Evolutionary conservation across 352 stramenopile species (phyloP).

Genomic region (Phytophthora cajani): DNA sequence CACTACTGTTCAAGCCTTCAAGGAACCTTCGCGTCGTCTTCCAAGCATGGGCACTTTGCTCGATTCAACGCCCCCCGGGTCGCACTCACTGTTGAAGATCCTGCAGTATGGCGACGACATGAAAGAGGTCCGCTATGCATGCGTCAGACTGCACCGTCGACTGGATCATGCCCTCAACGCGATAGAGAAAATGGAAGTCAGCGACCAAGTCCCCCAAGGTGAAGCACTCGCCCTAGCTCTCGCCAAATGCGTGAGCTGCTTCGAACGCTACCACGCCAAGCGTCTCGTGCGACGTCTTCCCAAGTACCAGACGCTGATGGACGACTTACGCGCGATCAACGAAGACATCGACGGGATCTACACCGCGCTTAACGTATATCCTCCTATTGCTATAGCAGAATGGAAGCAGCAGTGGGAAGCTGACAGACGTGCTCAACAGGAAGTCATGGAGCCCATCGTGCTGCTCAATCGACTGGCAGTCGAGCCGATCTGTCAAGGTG

Average conservation of each 20-base stretch:
- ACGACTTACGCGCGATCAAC: slow-evolving; percentile 1
- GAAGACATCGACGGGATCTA: background rate
- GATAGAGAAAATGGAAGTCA: slow-evolving; percentile 3
- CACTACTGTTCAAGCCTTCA: background rate
- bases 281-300: background rate
- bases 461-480: background rate
- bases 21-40: background rate
- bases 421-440: slow-evolving; percentile 1
- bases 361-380: background rate
- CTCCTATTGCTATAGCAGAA: background rate
- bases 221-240: slow-evolving; percentile 7
- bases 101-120: background rate
- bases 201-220: background rate
- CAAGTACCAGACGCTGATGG: slow-evolving; percentile 11
- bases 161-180: background rate
- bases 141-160: slow-evolving; percentile 2
- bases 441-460: slow-evolving; percentile 8
- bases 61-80: background rate
- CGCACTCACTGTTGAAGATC: background rate
- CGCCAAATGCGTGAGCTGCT: background rate
- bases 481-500: background rate
- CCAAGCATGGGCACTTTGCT: background rate
- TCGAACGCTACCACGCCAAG: slow-evolving; percentile 10
- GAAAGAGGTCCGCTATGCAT: slow-evolving; percentile 7
- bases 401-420: slow-evolving; percentile 7